Evolutionary conservation across 177 flowering plant genomes (phyloP).

Genomic region (Vitis hybrid): DNA sequence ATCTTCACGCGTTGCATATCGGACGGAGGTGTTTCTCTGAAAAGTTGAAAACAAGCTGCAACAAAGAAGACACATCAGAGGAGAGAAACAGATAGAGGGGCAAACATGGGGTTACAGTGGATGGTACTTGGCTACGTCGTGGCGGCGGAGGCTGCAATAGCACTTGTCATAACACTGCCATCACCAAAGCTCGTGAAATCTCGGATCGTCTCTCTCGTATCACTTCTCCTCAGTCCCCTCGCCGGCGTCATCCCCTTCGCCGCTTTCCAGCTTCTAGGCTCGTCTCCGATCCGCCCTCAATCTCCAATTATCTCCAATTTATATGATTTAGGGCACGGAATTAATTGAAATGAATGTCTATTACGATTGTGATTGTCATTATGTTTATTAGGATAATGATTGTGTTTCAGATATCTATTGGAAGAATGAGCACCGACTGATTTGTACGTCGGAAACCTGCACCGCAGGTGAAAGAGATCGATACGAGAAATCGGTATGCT

Average conservation of each 20-base stretch:
- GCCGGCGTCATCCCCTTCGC: slow-evolving; percentile 74
- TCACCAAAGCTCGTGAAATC: slow-evolving; percentile 63
- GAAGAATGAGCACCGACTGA: slow-evolving; percentile 90
- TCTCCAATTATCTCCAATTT: not conserved
- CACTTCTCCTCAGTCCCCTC: slow-evolving; percentile 67
- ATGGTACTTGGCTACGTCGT: slow-evolving; percentile 73
- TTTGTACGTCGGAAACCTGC: slow-evolving; percentile 75
- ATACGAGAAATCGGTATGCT: slow-evolving; percentile 75
- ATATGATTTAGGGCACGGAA: not conserved
- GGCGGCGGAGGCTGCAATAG: slow-evolving; percentile 75
- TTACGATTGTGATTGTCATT: too few relatives aligned
- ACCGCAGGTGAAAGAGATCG: slow-evolving; percentile 90
- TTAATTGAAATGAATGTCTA: too few relatives aligned
- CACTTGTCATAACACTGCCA: slow-evolving; percentile 69
- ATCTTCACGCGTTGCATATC: too few relatives aligned
- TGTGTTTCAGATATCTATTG: slow-evolving; percentile 70
- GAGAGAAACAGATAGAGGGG: not conserved
- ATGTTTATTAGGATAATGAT: not conserved
- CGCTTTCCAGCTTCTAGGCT: slow-evolving; percentile 82
- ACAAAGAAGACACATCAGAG: too few relatives aligned
- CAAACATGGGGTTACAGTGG: slow-evolving; percentile 87
- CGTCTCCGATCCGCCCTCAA: not conserved
- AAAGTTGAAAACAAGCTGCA: too few relatives aligned
- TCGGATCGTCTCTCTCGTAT: slow-evolving; percentile 60
- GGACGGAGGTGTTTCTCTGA: too few relatives aligned